phyloP scores from a whole-genome alignment of 192 early-diverging fungal species.

The Tieghemiomyces parasiticus region DNA sequence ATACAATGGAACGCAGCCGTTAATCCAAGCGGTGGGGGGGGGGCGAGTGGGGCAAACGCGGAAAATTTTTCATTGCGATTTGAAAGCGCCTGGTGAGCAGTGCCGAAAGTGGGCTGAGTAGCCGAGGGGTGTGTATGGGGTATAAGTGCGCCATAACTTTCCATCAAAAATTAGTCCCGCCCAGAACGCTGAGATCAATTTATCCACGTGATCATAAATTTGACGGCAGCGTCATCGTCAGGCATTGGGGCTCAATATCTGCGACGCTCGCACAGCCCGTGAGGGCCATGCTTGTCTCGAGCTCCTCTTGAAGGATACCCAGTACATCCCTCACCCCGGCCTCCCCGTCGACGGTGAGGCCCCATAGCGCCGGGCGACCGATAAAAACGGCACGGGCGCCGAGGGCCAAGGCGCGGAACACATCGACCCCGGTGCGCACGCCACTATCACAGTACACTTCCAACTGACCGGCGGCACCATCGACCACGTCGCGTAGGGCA shows the following conservation, averaged over 20 bases:
- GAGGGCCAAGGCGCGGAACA: constrained; percentile 90
- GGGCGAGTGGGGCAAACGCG: too few species aligned
- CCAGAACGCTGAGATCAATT: too few species aligned
- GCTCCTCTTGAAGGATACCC: constrained; percentile 66
- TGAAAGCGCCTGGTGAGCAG: too few species aligned
- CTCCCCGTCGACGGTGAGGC: constrained; percentile 79
- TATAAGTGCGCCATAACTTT: too few species aligned
- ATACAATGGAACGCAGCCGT: too few species aligned
- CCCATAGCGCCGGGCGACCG: constrained; percentile 50
- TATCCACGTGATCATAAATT: too few species aligned
- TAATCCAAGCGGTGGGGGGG: too few species aligned
- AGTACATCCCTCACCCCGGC: constrained; percentile 62
- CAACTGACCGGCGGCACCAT: constrained; percentile 43
- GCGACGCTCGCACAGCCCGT: constrained; percentile 44
- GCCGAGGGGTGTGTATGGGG: too few species aligned
- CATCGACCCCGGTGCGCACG: constrained; percentile 77
- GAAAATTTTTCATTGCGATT: too few species aligned
- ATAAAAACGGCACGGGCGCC: constrained; percentile 71
- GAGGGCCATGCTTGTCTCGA: constrained; percentile 71
- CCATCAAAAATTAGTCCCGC: too few species aligned
- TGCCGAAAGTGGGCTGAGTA: too few species aligned
- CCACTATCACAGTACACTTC: constrained; percentile 95
- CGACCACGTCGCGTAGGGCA: constrained; percentile 74
- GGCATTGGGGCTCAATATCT: constrained; percentile 40
- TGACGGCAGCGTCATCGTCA: too few species aligned